Conservation (phyloP, 352 stramenopile genomes). For the Blastocystis sp. region DNA sequence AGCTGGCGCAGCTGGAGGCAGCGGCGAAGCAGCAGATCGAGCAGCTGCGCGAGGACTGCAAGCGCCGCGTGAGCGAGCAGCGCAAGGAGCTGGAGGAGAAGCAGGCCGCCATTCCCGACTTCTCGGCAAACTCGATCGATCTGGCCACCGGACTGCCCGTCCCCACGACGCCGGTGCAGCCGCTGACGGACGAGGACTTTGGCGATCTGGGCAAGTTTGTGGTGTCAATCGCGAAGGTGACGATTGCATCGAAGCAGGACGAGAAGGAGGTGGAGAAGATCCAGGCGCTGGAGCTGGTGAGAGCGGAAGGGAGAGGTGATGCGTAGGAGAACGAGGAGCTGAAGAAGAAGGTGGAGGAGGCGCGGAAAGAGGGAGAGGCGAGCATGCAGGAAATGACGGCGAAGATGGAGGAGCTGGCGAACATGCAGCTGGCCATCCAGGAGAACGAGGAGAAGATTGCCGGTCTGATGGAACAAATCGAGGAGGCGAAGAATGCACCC, state of each 20-base stretch:
- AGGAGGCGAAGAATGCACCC: slow-evolving; percentile 16
- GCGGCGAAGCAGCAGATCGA: slow-evolving; percentile 11
- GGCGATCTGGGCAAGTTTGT: slow-evolving; percentile 5
- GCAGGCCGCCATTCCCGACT: neutral
- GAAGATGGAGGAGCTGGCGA: slow-evolving; percentile 54
- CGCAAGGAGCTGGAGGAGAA: slow-evolving; percentile 51
- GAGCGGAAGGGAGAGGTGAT: neutral
- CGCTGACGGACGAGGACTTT: slow-evolving; percentile 1
- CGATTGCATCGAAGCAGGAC: neutral
- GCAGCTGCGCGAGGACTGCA: slow-evolving; percentile 26
- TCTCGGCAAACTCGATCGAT: slow-evolving; percentile 28
- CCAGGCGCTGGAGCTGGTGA: neutral
- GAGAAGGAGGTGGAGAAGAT: neutral
- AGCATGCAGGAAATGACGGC: slow-evolving; percentile 29
- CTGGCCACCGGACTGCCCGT: neutral
- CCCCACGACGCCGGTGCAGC: neutral
- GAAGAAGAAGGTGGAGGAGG: neutral
- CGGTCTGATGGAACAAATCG: slow-evolving; percentile 9
- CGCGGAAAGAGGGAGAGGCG: slow-evolving; percentile 34
- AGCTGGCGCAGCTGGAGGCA: neutral
- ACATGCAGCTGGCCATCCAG: slow-evolving; percentile 38
- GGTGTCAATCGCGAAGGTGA: neutral
- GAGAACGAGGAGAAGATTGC: slow-evolving; percentile 48
- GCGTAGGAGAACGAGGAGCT: slow-evolving; percentile 33
- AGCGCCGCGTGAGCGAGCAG: slow-evolving; percentile 7